phyloP scores from a whole-genome alignment of 148 eudicot genomes.

The Diospyros lotus region DNA sequence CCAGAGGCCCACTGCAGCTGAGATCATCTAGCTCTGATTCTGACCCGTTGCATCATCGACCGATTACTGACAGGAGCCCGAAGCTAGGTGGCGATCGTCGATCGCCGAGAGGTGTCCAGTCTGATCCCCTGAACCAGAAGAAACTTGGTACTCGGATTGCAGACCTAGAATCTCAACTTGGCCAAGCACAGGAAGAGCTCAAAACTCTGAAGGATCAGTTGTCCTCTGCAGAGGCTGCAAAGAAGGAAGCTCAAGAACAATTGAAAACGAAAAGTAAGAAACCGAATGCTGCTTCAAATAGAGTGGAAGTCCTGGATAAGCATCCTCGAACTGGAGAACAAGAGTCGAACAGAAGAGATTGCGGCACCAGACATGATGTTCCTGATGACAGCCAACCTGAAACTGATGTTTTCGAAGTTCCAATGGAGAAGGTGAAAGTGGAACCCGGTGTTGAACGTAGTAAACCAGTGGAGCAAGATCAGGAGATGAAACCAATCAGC shows the following conservation, averaged over 20 bases:
- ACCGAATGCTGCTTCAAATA: constrained; percentile 12
- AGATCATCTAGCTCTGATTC: constrained; percentile 66
- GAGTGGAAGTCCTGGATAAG: constrained; percentile 23
- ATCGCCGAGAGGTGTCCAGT: constrained; percentile 59
- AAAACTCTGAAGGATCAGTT: constrained; percentile 73
- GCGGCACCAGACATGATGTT: constrained; percentile 19
- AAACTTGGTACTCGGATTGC: constrained; percentile 76
- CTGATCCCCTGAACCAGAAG: constrained; percentile 58
- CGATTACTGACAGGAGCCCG: constrained; percentile 51
- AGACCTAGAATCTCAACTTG: constrained; percentile 76
- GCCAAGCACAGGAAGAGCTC: constrained; percentile 83
- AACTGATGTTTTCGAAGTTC: constrained; percentile 91
- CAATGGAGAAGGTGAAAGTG: constrained; percentile 6
- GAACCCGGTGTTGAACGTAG: constrained; percentile 21
- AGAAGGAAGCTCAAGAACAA: constrained; percentile 59
- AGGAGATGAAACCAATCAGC: constrained; percentile 22
- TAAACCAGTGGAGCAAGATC: constrained; percentile 21
- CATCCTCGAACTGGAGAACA: constrained; percentile 18
- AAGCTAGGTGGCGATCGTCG: constrained; percentile 45
- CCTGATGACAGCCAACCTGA: constrained; percentile 34
- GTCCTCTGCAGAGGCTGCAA: constrained; percentile 60
- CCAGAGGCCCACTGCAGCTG: constrained; percentile 42
- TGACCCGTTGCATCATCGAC: constrained; percentile 55
- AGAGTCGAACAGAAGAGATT: constrained; percentile 21
- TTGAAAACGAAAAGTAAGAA: constrained; percentile 42